Conservation (phyloP, 1,139 yeast species). For the Pichia inconspicua region DNA sequence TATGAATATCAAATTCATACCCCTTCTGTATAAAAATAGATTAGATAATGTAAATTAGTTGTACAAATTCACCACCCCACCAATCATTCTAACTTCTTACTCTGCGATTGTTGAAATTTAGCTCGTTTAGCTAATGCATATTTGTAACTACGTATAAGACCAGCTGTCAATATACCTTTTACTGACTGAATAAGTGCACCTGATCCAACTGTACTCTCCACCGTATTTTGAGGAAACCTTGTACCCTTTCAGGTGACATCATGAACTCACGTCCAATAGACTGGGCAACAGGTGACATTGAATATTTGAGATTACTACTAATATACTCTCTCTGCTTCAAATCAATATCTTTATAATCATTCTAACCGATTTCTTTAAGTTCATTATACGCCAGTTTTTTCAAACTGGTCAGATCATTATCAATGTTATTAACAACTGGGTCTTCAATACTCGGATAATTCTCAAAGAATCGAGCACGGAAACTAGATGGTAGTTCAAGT, state of each 20-base stretch:
- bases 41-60: not conserved
- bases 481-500: not conserved
- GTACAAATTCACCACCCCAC: not conserved
- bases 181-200: slow-evolving; percentile 71
- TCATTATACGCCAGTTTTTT: not conserved
- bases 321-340: not conserved
- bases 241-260: not conserved
- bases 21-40: not conserved
- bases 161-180: slow-evolving; percentile 86
- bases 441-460: not conserved
- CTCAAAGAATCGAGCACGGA: not conserved
- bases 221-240: not conserved
- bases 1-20: slow-evolving; percentile 1
- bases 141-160: slow-evolving; percentile 57
- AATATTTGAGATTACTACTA: slow-evolving; percentile 15
- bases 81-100: too few species aligned
- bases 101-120: slow-evolving; percentile 25
- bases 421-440: not conserved
- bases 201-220: slow-evolving; percentile 54
- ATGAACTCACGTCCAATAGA: slow-evolving; percentile 21
- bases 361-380: not conserved
- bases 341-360: not conserved
- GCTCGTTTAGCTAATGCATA: slow-evolving; percentile 73
- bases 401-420: not conserved
- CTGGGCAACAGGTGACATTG: slow-evolving; percentile 28